Percentiles rank a stretch among this genome's conserved stretches.
Conservation (phyloP, 495 filamentous ascomycete genomes). For the Terfezia boudieri region DNA sequence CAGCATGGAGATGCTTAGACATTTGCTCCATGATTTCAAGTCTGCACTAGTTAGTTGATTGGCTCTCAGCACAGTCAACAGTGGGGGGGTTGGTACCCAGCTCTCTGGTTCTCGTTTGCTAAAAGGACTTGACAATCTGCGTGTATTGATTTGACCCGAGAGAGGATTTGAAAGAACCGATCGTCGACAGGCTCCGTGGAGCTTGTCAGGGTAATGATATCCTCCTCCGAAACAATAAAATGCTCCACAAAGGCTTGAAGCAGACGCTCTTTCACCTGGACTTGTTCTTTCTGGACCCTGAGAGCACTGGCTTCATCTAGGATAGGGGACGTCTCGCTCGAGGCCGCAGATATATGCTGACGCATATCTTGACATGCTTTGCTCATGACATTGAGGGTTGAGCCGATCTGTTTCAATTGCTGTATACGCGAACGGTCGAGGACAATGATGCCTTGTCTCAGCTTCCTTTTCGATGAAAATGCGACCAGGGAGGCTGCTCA, state of each 20-base stretch:
- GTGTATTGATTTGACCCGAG: slow-evolving; percentile 66
- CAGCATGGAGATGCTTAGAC: slow-evolving; percentile 62
- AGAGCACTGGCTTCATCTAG: slow-evolving; percentile 59
- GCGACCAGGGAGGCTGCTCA: background rate
- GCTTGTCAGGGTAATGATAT: slow-evolving; percentile 46
- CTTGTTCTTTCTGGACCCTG: slow-evolving; percentile 47
- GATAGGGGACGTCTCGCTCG: slow-evolving; percentile 49
- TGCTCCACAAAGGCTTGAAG: slow-evolving; percentile 65
- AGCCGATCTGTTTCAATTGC: slow-evolving; percentile 75
- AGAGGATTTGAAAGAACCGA: slow-evolving; percentile 59
- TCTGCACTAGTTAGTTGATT: slow-evolving; percentile 6
- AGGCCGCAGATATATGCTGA: slow-evolving; percentile 48
- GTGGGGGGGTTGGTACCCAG: slow-evolving; percentile 32
- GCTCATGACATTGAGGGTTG: slow-evolving; percentile 55
- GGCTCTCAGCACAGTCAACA: background rate
- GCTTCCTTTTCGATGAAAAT: background rate
- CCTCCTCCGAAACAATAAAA: slow-evolving; percentile 65
- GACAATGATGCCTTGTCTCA: slow-evolving; percentile 4
- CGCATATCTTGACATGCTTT: slow-evolving; percentile 63
- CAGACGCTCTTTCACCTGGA: slow-evolving; percentile 68
- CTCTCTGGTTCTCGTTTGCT: slow-evolving; percentile 66
- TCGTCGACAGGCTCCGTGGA: slow-evolving; percentile 64
- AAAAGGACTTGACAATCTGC: slow-evolving; percentile 72
- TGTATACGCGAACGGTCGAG: slow-evolving; percentile 16
- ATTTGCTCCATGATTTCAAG: slow-evolving; percentile 74